Evolutionary conservation across 2,329 filamentous ascomycete genomes (phyloP).

Genomic region (Aspergillus latus): DNA sequence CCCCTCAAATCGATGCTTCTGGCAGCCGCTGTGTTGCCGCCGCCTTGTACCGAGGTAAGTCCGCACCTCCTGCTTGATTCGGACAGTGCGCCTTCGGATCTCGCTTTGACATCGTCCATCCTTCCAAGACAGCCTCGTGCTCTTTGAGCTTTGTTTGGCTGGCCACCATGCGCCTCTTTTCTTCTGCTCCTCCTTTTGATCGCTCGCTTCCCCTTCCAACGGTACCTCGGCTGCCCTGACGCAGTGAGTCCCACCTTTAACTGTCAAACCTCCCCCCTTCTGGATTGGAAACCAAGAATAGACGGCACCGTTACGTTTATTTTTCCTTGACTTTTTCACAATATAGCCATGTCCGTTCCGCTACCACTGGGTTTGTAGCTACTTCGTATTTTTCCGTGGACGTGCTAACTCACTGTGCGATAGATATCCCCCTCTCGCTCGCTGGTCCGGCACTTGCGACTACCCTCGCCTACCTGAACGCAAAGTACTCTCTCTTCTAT

Average conservation of each 20-base stretch:
- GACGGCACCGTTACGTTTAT: neutral
- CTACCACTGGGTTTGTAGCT: slow-evolving; percentile 7
- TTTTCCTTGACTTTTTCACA: neutral
- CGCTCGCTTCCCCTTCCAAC: neutral
- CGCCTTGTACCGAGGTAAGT: neutral
- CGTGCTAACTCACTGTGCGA: neutral
- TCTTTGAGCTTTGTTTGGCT: neutral
- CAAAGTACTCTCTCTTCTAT: slow-evolving; percentile 64
- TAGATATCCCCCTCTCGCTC: slow-evolving; percentile 40
- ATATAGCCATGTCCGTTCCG: slow-evolving; percentile 9
- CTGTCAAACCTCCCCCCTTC: neutral
- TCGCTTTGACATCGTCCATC: neutral
- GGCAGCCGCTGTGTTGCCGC: neutral
- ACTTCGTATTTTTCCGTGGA: neutral
- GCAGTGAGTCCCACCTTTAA: neutral
- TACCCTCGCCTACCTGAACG: slow-evolving; percentile 75
- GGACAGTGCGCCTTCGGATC: neutral
- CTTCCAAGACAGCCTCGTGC: neutral
- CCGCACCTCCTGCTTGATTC: neutral
- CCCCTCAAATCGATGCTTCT: neutral
- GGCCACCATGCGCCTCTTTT: neutral
- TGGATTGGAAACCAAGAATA: neutral
- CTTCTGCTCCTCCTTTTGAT: neutral
- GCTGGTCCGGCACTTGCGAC: slow-evolving; percentile 64
- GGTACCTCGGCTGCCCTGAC: slow-evolving; percentile 1